Percentiles rank a stretch among this genome's conserved stretches.
Conservation (phyloP, 2,329 filamentous ascomycete species). For the Fonsecaea pedrosoi region DNA sequence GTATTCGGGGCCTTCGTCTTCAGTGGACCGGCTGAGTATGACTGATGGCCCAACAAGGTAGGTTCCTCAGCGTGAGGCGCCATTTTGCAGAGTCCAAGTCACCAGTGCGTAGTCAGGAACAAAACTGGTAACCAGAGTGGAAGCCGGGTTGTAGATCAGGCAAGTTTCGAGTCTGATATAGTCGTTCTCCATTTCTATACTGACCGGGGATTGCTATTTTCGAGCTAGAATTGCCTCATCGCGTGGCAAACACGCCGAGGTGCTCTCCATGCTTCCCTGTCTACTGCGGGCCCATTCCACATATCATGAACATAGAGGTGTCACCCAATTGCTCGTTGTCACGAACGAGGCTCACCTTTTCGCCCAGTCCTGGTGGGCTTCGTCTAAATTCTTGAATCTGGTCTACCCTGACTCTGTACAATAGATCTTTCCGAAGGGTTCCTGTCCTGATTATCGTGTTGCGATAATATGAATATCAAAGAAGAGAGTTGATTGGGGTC, state of each 20-base stretch:
- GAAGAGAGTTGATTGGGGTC: neutral
- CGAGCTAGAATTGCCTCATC: conserved; percentile 24
- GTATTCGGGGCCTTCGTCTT: neutral
- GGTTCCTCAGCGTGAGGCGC: conserved; percentile 32
- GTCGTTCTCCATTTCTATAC: neutral
- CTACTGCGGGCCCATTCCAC: neutral
- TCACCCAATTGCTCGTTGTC: neutral
- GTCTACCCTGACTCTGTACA: neutral
- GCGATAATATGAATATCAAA: neutral
- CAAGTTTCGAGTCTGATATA: neutral
- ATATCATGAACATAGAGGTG: neutral
- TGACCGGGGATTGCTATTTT: conserved; percentile 6
- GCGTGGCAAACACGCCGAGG: conserved; percentile 9
- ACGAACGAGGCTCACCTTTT: neutral
- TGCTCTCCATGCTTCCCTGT: neutral
- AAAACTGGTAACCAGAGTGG: neutral
- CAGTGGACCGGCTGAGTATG: neutral
- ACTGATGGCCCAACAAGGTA: conserved; percentile 9
- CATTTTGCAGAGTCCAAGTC: conserved; percentile 4
- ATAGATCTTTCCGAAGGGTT: neutral
- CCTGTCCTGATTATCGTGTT: neutral
- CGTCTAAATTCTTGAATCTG: neutral
- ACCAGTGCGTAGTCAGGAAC: neutral
- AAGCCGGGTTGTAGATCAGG: neutral
- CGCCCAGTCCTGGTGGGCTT: neutral